Evolutionary conservation across 192 early-diverging fungal genomes (phyloP).

Genomic region (Geranomyces michiganensis): DNA sequence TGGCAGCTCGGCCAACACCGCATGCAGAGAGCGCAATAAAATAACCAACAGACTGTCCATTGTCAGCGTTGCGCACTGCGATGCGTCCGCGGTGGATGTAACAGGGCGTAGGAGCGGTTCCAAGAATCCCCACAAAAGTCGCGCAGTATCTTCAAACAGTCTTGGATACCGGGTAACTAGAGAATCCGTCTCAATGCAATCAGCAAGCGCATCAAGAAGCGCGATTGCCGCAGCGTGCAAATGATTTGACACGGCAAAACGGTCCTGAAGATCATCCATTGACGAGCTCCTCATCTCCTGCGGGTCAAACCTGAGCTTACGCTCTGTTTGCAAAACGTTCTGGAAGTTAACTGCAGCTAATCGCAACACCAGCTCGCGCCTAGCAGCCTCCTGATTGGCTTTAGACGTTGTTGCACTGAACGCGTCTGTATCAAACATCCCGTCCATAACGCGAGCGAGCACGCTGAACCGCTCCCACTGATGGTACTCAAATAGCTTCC

Average conservation of each 20-base stretch:
- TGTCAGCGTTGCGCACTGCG: slow-evolving; percentile 5
- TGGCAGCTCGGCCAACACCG: slow-evolving; percentile 33
- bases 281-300: background rate
- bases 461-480: slow-evolving; percentile 47
- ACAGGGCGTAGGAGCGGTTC: slow-evolving; percentile 44
- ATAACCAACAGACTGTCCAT: slow-evolving; percentile 36
- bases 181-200: slow-evolving; percentile 34
- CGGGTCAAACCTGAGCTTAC: slow-evolving; percentile 41
- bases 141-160: slow-evolving; percentile 39
- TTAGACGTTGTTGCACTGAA: background rate
- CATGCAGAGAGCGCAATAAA: slow-evolving; percentile 33
- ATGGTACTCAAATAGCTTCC: slow-evolving; percentile 30
- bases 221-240: slow-evolving; percentile 32
- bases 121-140: slow-evolving; percentile 43
- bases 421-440: slow-evolving; percentile 7
- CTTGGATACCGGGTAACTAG: slow-evolving; percentile 23
- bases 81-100: slow-evolving; percentile 7
- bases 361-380: slow-evolving; percentile 36
- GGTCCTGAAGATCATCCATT: slow-evolving; percentile 16
- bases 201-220: slow-evolving; percentile 37
- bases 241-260: slow-evolving; percentile 34
- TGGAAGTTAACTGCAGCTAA: slow-evolving; percentile 40
- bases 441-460: slow-evolving; percentile 37
- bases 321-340: slow-evolving; percentile 40
- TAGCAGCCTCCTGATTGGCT: background rate